phyloP scores from a whole-genome alignment of 352 stramenopile genomes.

The Pythium sukuiense region DNA sequence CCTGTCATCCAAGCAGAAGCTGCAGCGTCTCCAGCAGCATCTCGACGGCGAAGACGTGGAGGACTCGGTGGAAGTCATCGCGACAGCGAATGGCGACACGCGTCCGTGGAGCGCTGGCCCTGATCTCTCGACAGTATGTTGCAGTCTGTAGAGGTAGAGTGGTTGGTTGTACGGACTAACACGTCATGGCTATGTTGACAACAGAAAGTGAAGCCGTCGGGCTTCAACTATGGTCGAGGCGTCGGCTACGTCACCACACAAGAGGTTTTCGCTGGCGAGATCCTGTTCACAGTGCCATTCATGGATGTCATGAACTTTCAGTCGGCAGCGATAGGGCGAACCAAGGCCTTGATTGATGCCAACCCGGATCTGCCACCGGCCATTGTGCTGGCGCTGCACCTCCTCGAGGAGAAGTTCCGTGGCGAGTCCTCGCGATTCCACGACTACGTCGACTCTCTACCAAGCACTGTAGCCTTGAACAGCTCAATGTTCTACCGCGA shows the following conservation, averaged over 20 bases:
- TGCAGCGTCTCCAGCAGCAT: conserved; percentile 9
- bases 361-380: conserved; percentile 27
- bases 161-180: neutral
- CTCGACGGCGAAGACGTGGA: conserved; percentile 8
- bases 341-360: conserved; percentile 28
- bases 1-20: conserved; percentile 24
- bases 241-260: conserved; percentile 22
- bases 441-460: conserved; percentile 24
- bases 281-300: conserved; percentile 30
- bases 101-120: neutral
- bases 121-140: conserved; percentile 17
- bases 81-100: neutral
- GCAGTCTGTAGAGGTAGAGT: neutral
- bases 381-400: conserved; percentile 28
- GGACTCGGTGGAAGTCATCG: conserved; percentile 1
- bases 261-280: conserved; percentile 15
- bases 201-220: conserved; percentile 20
- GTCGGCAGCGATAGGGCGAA: conserved; percentile 20
- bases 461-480: conserved; percentile 14
- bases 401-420: conserved; percentile 30
- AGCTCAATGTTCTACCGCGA: conserved; percentile 29
- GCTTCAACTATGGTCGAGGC: conserved; percentile 31
- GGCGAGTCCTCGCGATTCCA: conserved; percentile 24
- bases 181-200: neutral
- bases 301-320: conserved; percentile 27